Base-by-base conservation (phyloP, 2,329 filamentous ascomycete species). In the Sporothrix euskadiensis region DNA sequence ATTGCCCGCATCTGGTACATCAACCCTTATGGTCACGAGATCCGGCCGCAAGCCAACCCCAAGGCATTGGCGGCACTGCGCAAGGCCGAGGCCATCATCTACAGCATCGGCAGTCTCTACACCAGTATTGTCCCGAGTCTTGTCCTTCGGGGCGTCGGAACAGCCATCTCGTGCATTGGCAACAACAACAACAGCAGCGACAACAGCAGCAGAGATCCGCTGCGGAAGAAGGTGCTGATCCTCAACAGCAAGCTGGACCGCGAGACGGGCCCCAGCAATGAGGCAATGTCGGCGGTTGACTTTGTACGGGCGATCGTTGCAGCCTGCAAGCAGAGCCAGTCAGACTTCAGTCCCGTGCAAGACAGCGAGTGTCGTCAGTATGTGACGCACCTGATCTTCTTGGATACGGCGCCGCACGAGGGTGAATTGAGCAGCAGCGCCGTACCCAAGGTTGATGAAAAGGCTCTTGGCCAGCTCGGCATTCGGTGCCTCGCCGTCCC, bases 11-110 rank as follows among this genome's bases (percentile, higher is more conserved):
- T 98, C 44, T 98, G 94, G 94, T 98, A 98, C 83, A 98, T 98
- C 83, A 98, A 98, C 79, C 95, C 95, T 0, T 98, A 98, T 81
- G 95, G 95, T n/a, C 94, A 98, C 80, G 94, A 98, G 81, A 98
- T 98, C 77, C 89, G 91, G 22, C 92, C 94, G 0, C 88, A 90
- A 0, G 92, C 94, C 1, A 98, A 97, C 78, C 90, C 94, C 0
- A 90, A 93, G 69, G 93, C 95, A 0, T 78, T 97, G 0, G 87
- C 89, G 8, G 89, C 93, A 0, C 81, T 98, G 0, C 83, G 84
- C 19, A 83, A 83, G 1, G 87, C 92, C 0, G 87, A 89, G 73
- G 90, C 89, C 1, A 86, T 98, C 9, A 88, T 98, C 63, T 98
- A 97, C 83, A 94, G 92, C 81, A 97, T 98, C 74, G 96, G 96